Conservation (phyloP, 176 grass and related monocot genomes). For the Carex pumila region DNA sequence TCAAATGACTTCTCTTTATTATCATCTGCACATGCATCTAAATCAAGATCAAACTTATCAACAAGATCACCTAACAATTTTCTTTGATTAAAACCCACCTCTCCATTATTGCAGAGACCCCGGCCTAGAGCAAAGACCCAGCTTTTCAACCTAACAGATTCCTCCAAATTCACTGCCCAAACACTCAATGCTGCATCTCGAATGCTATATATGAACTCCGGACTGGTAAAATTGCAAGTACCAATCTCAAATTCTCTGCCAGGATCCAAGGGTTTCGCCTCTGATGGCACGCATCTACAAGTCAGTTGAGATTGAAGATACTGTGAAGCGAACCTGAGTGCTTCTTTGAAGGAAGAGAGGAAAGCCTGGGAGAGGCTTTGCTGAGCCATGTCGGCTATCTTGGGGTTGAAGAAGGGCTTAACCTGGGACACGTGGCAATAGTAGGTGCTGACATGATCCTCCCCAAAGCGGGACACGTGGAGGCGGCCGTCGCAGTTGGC, state of each 20-base stretch:
- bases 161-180: slow-evolving; percentile 12
- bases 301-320: slow-evolving; percentile 5
- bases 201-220: slow-evolving; percentile 42
- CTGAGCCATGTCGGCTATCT: background rate
- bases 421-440: background rate
- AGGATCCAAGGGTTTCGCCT: background rate
- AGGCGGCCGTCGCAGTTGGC: background rate
- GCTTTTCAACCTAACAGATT: slow-evolving; percentile 37
- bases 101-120: slow-evolving; percentile 27
- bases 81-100: slow-evolving; percentile 29
- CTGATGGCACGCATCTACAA: background rate
- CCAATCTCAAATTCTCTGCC: background rate
- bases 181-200: slow-evolving; percentile 31
- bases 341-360: background rate
- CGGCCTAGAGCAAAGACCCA: slow-evolving; percentile 40
- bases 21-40: slow-evolving; percentile 26
- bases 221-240: background rate
- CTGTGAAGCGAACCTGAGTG: background rate
- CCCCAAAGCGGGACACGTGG: background rate
- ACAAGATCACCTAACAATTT: slow-evolving; percentile 30
- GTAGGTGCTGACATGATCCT: background rate
- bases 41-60: slow-evolving; percentile 78
- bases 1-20: slow-evolving; percentile 19
- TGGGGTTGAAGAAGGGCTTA: background rate
- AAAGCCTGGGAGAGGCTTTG: background rate